Percentiles rank a stretch among this genome's conserved stretches.
Conservation (phyloP, 2,329 filamentous ascomycete species). For the Ophiostoma pallidulum region DNA sequence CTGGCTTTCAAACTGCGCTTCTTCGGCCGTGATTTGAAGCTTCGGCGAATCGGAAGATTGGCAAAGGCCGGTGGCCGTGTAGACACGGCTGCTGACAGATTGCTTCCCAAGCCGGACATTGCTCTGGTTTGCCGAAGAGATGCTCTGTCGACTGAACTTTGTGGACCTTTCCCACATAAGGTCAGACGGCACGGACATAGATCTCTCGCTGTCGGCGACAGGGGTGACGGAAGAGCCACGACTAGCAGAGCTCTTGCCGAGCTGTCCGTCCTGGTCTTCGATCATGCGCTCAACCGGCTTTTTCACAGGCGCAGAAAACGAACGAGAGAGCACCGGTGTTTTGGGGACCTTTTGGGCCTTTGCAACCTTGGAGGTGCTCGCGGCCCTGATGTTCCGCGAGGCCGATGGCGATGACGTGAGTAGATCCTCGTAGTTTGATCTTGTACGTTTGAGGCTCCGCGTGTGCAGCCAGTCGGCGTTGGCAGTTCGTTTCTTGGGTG, state of each 20-base stretch:
- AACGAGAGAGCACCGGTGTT: background rate
- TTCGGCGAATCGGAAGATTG: background rate
- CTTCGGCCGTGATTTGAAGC: background rate
- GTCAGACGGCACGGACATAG: slow-evolving; percentile 1
- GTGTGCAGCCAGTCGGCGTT: slow-evolving; percentile 12
- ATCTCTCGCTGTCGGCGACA: background rate
- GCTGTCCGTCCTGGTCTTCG: background rate
- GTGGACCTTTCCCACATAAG: background rate
- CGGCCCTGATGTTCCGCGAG: background rate
- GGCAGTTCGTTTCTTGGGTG: slow-evolving; percentile 6
- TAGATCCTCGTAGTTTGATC: background rate
- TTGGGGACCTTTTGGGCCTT: background rate
- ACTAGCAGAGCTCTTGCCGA: background rate
- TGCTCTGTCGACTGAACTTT: background rate
- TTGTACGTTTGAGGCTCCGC: slow-evolving; percentile 12
- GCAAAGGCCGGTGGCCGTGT: too few relatives aligned
- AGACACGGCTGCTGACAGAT: too few relatives aligned
- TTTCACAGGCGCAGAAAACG: background rate
- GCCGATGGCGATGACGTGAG: slow-evolving; percentile 6
- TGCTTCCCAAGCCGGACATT: too few relatives aligned
- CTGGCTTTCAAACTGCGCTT: slow-evolving; percentile 20
- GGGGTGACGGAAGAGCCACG: background rate
- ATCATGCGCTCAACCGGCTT: background rate
- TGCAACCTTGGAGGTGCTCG: background rate
- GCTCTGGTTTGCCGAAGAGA: too few relatives aligned